Percentiles rank a stretch among this genome's conserved stretches.
phyloP scores from a whole-genome alignment of 495 filamentous ascomycete genomes.

The Xylaria intraflava region DNA sequence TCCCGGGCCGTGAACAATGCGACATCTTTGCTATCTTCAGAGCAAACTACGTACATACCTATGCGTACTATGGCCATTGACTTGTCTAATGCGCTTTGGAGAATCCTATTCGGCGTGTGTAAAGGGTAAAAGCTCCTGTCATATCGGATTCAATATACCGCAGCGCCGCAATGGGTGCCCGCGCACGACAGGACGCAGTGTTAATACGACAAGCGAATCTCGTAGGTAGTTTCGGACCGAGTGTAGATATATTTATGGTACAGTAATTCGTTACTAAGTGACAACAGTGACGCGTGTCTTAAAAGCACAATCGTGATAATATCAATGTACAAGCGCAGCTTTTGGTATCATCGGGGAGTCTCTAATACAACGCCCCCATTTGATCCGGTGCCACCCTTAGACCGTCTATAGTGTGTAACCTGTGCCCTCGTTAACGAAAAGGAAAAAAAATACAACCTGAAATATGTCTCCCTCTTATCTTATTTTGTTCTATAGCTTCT shows the following conservation, averaged over 20 bases:
- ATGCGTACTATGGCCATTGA: too few species aligned
- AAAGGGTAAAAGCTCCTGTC: too few species aligned
- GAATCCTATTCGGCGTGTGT: too few species aligned
- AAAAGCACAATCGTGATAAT: conserved; percentile 20
- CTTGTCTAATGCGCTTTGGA: too few species aligned
- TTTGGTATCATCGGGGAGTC: conserved; percentile 29
- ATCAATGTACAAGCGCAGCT: conserved; percentile 31
- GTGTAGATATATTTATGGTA: background rate
- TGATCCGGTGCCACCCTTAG: conserved; percentile 24
- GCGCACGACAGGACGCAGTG: too few species aligned
- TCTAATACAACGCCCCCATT: conserved; percentile 25
- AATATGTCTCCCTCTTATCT: background rate
- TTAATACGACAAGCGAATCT: too few species aligned
- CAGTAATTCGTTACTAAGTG: background rate
- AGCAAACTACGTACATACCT: too few species aligned
- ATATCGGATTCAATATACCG: too few species aligned
- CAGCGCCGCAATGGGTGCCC: too few species aligned
- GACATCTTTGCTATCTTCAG: too few species aligned
- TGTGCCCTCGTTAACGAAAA: conserved; percentile 23
- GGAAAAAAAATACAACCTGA: conserved; percentile 21
- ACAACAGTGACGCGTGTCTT: conserved; percentile 1
- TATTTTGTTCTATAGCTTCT: conserved; percentile 61
- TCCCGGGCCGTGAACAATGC: too few species aligned
- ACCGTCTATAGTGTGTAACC: conserved; percentile 33
- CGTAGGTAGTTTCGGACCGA: background rate